Percentiles rank a stretch among this genome's conserved stretches.
Conservation (phyloP, 352 stramenopile species). For the Phytopythium delawarense region DNA sequence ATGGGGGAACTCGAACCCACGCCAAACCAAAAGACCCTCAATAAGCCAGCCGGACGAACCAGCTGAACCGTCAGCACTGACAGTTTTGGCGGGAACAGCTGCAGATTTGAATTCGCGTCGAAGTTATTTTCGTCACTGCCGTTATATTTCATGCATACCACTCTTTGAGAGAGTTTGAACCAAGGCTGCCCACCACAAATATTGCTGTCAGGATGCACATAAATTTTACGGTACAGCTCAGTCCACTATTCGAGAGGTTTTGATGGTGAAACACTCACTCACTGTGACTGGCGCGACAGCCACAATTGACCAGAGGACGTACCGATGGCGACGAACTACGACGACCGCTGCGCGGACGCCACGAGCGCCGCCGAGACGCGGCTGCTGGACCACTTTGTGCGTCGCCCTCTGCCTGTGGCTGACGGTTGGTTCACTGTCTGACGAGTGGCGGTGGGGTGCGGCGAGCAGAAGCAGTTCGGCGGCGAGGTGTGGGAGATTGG, state of each 20-base stretch:
- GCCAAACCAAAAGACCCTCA: neutral
- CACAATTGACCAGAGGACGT: neutral
- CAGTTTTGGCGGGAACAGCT: neutral
- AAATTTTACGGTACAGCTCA: neutral
- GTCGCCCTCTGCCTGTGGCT: neutral
- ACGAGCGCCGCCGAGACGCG: conserved; percentile 58
- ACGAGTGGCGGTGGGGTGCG: neutral
- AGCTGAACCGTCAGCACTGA: neutral
- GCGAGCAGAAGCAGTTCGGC: conserved; percentile 49
- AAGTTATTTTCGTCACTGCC: neutral
- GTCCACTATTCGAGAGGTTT: neutral
- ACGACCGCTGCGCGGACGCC: conserved; percentile 58
- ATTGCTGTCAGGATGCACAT: neutral
- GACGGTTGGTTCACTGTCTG: neutral
- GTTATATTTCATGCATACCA: neutral
- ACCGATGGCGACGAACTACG: conserved; percentile 35
- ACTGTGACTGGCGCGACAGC: too few species aligned
- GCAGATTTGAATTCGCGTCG: neutral
- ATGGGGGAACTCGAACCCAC: conserved; percentile 1
- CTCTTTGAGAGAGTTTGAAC: neutral
- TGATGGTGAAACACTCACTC: too few species aligned
- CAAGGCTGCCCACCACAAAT: neutral
- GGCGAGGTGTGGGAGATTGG: conserved; percentile 74
- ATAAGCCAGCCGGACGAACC: neutral
- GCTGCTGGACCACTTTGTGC: conserved; percentile 67